Evolutionary conservation across 371 early-diverging fungal species (phyloP).

Genomic region (Caulochytrium protostelioides): DNA sequence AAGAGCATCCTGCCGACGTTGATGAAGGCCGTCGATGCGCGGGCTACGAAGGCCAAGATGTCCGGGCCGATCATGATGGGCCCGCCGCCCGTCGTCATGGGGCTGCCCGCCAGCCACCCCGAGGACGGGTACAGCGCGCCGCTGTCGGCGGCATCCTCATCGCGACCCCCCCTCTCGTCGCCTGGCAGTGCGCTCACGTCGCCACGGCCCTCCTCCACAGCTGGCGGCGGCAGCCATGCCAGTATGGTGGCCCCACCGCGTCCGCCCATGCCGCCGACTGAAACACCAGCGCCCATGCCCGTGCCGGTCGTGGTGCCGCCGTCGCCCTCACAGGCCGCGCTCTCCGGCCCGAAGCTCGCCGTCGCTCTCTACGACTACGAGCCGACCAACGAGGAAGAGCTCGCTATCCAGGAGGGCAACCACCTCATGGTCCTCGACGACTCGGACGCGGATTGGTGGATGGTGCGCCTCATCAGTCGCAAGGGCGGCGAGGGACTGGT

Average conservation of each 20-base stretch:
- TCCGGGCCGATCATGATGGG: slow-evolving; percentile 11
- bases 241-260: too few relatives aligned
- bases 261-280: too few relatives aligned
- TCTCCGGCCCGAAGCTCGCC: slow-evolving; percentile 20
- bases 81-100: slow-evolving; percentile 9
- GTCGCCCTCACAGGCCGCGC: too few relatives aligned
- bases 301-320: slow-evolving; percentile 1
- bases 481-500: slow-evolving; percentile 21
- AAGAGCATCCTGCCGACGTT: slow-evolving; percentile 17
- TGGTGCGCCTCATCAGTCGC: slow-evolving; percentile 16
- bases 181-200: too few relatives aligned
- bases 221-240: too few relatives aligned
- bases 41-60: slow-evolving; percentile 12
- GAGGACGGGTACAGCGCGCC: too few relatives aligned
- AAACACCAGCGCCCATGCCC: slow-evolving; percentile 1
- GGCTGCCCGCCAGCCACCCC: too few relatives aligned
- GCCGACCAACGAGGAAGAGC: slow-evolving; percentile 49
- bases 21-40: slow-evolving; percentile 8
- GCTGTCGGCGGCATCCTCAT: too few relatives aligned
- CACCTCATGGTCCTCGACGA: slow-evolving; percentile 49
- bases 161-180: too few relatives aligned
- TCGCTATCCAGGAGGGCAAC: slow-evolving; percentile 46
- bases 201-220: too few relatives aligned
- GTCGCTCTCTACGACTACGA: slow-evolving; percentile 53
- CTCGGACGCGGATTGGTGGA: slow-evolving; percentile 60